These are phyloP conservation scores for Barnettozyma botsteinii DNA, from an alignment of 805 yeast genomes.

Conservation along the genomic window DNA sequence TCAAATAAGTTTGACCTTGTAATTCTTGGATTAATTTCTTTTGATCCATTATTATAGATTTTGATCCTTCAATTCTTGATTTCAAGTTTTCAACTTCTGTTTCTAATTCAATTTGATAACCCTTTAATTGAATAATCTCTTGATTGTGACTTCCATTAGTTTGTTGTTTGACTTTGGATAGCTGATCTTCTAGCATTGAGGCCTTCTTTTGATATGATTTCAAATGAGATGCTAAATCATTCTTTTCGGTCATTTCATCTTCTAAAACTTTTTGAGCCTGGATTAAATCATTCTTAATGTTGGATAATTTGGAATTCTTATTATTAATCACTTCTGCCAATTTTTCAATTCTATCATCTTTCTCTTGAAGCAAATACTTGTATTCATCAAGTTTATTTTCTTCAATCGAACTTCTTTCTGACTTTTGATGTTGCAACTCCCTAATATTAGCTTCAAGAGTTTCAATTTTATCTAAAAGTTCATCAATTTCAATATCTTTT, in stretches of 20 bases:
- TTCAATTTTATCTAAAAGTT: constrained; percentile 15
- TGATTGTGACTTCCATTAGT: constrained; percentile 4
- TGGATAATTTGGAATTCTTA: constrained; percentile 1
- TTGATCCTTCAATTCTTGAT: constrained; percentile 16
- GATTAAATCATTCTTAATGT: constrained; percentile 5
- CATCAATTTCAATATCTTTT: constrained; percentile 20
- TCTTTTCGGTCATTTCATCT: constrained; percentile 2
- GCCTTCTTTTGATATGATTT: constrained; percentile 11
- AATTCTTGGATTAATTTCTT: constrained; percentile 21
- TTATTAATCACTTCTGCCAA: constrained; percentile 10
- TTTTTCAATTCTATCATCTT: constrained; percentile 12
- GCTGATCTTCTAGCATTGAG: constrained; percentile 9
- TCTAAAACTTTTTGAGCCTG: constrained; percentile 1
- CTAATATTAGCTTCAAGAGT: constrained; percentile 14
- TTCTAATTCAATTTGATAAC: constrained; percentile 14
- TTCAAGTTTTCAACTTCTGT: constrained; percentile 12
- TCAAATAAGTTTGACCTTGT: constrained; percentile 15
- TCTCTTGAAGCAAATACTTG: constrained; percentile 10
- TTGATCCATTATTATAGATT: constrained; percentile 20
- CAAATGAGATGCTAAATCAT: constrained; percentile 2
- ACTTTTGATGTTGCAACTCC: constrained; percentile 11
- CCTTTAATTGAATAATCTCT: constrained; percentile 11
- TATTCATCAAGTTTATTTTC: constrained; percentile 15
- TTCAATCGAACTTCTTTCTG: constrained; percentile 6
- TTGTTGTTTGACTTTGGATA: constrained; percentile 10